Percentiles rank a stretch among this genome's conserved stretches.
Evolutionary conservation across 2,329 filamentous ascomycete genomes (phyloP).

Genomic region (Fusarium humuli): DNA sequence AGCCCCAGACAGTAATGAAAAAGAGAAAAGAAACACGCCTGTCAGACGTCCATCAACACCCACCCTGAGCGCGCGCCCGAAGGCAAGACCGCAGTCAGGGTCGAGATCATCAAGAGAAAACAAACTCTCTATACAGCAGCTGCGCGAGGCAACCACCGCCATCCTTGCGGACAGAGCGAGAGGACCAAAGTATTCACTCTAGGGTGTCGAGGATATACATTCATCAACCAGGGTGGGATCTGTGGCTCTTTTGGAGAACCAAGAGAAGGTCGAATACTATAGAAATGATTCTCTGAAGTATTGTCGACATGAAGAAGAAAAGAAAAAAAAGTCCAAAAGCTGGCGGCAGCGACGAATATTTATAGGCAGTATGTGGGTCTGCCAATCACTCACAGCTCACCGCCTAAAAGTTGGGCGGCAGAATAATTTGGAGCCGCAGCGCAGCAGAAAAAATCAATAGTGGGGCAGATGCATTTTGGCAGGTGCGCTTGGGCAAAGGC

Average conservation of each 20-base stretch:
- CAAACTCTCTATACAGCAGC: constrained; percentile 82
- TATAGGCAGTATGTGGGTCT: constrained; percentile 37
- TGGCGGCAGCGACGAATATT: constrained; percentile 12
- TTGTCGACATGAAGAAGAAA: constrained; percentile 72
- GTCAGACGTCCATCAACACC: constrained; percentile 92
- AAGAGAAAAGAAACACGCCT: constrained; percentile 66
- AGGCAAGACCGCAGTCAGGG: constrained; percentile 77
- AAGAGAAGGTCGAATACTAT: constrained; percentile 95
- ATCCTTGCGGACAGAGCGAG: constrained; percentile 59
- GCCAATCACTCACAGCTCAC: constrained; percentile 43
- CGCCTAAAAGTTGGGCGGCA: constrained; percentile 52
- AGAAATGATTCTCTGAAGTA: constrained; percentile 92
- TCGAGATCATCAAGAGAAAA: constrained; percentile 86
- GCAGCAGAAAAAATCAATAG: not conserved
- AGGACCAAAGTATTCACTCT: constrained; percentile 48
- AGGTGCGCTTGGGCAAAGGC: not conserved
- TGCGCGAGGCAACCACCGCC: constrained; percentile 58
- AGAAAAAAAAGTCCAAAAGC: constrained; percentile 54
- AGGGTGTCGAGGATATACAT: constrained; percentile 78
- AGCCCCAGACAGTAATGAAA: constrained; percentile 67
- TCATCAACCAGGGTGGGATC: constrained; percentile 71
- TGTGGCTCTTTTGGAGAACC: constrained; percentile 93
- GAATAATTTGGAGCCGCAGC: constrained; percentile 32
- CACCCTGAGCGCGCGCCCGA: constrained; percentile 83
- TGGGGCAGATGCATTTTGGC: not conserved